Percentiles rank a stretch among this genome's conserved stretches.
Evolutionary conservation across 257 asterid genomes (phyloP).

Genomic region (Gardenia jasminoides): DNA sequence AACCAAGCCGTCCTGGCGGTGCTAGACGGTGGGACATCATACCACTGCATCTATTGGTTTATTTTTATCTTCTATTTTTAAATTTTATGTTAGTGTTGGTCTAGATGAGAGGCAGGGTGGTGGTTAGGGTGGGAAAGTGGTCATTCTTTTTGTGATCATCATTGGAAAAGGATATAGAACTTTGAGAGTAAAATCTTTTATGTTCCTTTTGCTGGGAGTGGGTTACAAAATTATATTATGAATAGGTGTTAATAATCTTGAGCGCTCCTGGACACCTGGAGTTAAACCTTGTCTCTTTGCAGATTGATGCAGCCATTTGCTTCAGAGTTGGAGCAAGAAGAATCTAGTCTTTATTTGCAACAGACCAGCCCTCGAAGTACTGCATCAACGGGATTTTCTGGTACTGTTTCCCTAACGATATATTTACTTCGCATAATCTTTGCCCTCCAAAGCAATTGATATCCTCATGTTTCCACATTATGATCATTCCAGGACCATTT

Average conservation of each 20-base stretch:
- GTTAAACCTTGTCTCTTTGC: conserved; percentile 21
- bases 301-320: conserved; percentile 62
- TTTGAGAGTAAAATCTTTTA: not conserved
- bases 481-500: conserved; percentile 50
- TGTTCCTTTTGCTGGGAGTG: not conserved
- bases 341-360: conserved; percentile 51
- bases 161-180: not conserved
- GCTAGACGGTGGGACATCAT: conserved; percentile 55
- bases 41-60: not conserved
- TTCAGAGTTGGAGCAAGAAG: conserved; percentile 70
- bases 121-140: not conserved
- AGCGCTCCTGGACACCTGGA: not conserved
- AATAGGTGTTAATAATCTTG: not conserved
- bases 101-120: not conserved
- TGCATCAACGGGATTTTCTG: conserved; percentile 63
- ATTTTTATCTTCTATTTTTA: conserved; percentile 8
- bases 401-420: conserved; percentile 41
- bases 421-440: conserved; percentile 18
- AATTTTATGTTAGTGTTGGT: not conserved
- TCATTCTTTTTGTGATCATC: not conserved
- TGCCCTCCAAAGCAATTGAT: conserved; percentile 15
- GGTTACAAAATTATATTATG: not conserved
- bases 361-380: conserved; percentile 60
- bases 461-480: conserved; percentile 17
- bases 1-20: conserved; percentile 67